Evolutionary conservation across 179 eudicot genomes (phyloP), one percentile per base, ranked within the genome.

Genomic region (Nepenthes alata): DNA sequence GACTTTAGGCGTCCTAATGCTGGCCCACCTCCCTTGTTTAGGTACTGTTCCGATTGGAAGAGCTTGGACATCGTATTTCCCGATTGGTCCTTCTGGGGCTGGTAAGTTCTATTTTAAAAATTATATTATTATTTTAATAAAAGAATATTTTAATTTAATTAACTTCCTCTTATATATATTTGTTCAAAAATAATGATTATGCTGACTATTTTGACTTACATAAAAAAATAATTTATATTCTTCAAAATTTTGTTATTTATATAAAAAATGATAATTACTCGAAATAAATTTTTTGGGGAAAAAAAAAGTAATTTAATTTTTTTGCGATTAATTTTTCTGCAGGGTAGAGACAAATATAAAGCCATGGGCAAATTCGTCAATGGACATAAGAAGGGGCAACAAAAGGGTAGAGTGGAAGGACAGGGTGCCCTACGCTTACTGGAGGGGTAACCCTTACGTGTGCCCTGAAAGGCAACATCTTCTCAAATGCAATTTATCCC

Each of bases 11-110:
- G 63, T 6, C 77, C 78, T 12, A 76, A 70, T 11, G 71, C 81
- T 0, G 80, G 69, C 41, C 86, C 96, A 48, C 91, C 97, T 0
- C 85, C 89, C 1, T 58, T 89, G 75, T 89, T 89, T 47, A 76
- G 84, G 59, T 89, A 89, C 60, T 86, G 95, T 55, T 82, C 88
- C 0, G 86, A 82, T 63, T 59, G 57, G 57, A 37, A 54, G 60
- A 77, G 76, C 14, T 73, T 82, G 79, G 96, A 89, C 59, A 84
- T 89, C 57, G 90, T 82, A 58, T 89, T 89, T 59, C 91, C 88
- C 5, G 96, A 87, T 70, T 87, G 95, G 89, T 85, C 95, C 0
- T 85, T 85, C 41, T 87, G 95, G 95, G 95, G 95, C 35, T 89
- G 95, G 96, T 89, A 82, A 71, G 70, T 64, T 39, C 9, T n/a